Evolutionary conservation across 495 filamentous ascomycete genomes (phyloP), one percentile per base, ranked within the genome.

Genomic region (Penicillium cataractarum): DNA sequence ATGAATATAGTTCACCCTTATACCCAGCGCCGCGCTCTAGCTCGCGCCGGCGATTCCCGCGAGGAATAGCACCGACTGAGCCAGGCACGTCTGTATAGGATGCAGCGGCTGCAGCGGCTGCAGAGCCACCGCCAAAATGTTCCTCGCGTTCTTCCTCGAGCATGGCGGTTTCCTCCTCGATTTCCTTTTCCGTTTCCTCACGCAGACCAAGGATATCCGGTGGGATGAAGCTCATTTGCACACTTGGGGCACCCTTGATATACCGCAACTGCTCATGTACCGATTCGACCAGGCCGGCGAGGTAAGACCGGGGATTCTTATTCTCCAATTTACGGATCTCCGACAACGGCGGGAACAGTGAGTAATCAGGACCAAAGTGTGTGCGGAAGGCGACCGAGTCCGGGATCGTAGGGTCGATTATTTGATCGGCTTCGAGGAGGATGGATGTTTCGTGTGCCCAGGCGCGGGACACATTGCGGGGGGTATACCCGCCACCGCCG

Each of bases 401-500:
- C 6, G 91, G 92, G 60, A 96, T 87, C 35, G 83, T 86, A 6
- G 87, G 83, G 65, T 92, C 86, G 69, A 98, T 86, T 54, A 79
- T 76, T 46, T 86, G 71, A 58, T 90, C 84, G 40, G 90, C 89
- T 42, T 87, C 91, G 69, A 96, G 87, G 58, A 92, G 91, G 66
- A 99, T 89, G 61, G 90, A 88, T 21, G 95, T 99, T 78, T 99
- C 95, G 77, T 96, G 92, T 39, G 93, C 90, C 95, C 95, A 99
- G 50, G 92, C 90, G 53, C 96, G 89, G 13, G 94, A 95, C 26
- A 99, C 95, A 68, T 99, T 99, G 50, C 94, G 87, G 9, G 95
- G 92, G n/a, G 95, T 99, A 78, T 99, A 99, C 13, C 95, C 95
- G 57, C 95, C 95, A 40, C 95, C 95, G 27, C 95, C 95, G 60